phyloP scores from a whole-genome alignment of 2,329 filamentous ascomycete genomes.

The Penicillium nordicum region DNA sequence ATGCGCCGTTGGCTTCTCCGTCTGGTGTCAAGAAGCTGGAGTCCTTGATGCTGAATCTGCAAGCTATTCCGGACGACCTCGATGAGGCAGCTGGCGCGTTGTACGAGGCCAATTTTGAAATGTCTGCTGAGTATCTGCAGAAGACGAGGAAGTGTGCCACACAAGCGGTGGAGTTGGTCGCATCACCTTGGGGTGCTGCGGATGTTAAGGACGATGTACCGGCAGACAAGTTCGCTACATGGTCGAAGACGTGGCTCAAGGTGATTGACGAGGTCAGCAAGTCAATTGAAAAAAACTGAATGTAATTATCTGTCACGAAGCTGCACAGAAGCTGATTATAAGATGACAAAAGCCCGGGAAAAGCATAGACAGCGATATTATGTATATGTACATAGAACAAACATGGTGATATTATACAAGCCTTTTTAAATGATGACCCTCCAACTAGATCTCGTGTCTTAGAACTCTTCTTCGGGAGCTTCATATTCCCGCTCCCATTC shows the following conservation, averaged over 20 bases:
- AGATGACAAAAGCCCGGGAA: conserved; percentile 7
- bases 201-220: conserved; percentile 52
- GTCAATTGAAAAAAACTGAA: conserved; percentile 20
- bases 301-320: conserved; percentile 4
- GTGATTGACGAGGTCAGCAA: conserved; percentile 44
- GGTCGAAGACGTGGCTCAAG: conserved; percentile 60
- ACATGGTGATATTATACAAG: conserved; percentile 17
- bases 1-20: conserved; percentile 15
- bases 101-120: conserved; percentile 41
- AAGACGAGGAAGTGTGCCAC: conserved; percentile 50
- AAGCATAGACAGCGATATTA: conserved; percentile 8
- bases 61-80: conserved; percentile 40
- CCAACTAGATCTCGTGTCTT: neutral
- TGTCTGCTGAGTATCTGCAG: conserved; percentile 32
- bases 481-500: conserved; percentile 35
- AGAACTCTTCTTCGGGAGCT: conserved; percentile 11
- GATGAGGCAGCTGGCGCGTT: conserved; percentile 47
- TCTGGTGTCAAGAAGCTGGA: conserved; percentile 33
- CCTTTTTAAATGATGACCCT: neutral
- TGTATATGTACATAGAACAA: conserved; percentile 17
- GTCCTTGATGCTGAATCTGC: conserved; percentile 31
- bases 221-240: conserved; percentile 74
- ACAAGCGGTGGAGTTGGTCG: conserved; percentile 66
- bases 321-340: conserved; percentile 2
- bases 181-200: conserved; percentile 68